phyloP scores from a whole-genome alignment of 2,329 filamentous ascomycete species.

The Calonectria ilicicola region DNA sequence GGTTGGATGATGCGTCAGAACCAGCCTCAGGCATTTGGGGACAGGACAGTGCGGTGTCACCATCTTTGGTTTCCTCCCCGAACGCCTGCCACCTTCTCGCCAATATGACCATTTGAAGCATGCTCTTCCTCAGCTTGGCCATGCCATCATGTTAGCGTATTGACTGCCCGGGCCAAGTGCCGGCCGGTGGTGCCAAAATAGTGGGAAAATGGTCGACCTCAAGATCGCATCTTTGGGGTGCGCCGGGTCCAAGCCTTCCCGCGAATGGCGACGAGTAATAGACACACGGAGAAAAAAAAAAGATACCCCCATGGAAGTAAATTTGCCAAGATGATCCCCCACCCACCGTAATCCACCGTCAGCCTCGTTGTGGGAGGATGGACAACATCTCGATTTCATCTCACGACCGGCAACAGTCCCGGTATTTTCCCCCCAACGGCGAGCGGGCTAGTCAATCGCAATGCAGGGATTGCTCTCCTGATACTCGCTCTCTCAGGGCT shows the following conservation, averaged over 20 bases:
- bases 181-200: neutral
- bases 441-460: neutral
- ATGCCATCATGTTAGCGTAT: neutral
- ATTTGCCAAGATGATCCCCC: slow-evolving; percentile 20
- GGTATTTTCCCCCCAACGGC: slow-evolving; percentile 10
- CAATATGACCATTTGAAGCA: neutral
- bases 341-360: slow-evolving; percentile 4
- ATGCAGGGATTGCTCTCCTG: slow-evolving; percentile 13
- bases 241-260: slow-evolving; percentile 3
- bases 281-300: neutral
- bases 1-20: neutral
- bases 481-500: neutral
- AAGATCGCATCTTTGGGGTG: slow-evolving; percentile 13
- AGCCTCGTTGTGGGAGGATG: neutral
- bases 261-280: neutral
- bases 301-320: slow-evolving; percentile 4
- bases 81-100: neutral
- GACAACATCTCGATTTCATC: slow-evolving; percentile 21
- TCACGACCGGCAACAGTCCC: slow-evolving; percentile 18
- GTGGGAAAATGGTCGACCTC: neutral
- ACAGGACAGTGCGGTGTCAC: neutral
- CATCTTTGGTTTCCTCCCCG: neutral
- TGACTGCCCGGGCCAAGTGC: neutral
- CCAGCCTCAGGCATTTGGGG: neutral
- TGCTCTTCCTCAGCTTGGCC: neutral